These are phyloP conservation scores for Fusarium proliferatum DNA, from an alignment of 2,329 filamentous ascomycete genomes.

Conservation along the genomic window DNA sequence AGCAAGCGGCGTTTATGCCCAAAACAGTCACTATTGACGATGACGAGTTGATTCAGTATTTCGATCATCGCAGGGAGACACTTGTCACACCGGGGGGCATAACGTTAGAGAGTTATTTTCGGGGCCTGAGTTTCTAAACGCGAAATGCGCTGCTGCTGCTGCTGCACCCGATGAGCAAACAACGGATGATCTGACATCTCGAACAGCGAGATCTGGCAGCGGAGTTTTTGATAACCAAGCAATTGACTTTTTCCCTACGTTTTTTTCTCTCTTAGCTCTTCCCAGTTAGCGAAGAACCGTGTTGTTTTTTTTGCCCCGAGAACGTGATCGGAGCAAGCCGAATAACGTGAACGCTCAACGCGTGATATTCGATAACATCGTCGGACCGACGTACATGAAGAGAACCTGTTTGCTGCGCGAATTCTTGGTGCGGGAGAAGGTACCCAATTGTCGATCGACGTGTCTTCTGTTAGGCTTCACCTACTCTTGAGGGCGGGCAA, in stretches of 20 bases:
- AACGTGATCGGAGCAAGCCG: conserved; percentile 23
- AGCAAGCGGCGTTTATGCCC: conserved; percentile 11
- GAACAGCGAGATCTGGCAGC: neutral
- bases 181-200: conserved; percentile 1
- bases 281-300: neutral
- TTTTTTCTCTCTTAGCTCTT: neutral
- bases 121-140: conserved; percentile 5
- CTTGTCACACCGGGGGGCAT: neutral
- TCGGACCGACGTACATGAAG: conserved; percentile 15
- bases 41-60: neutral
- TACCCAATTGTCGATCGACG: conserved; percentile 15
- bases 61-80: neutral
- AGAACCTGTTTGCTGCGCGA: conserved; percentile 3
- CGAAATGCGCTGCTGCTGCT: conserved; percentile 6
- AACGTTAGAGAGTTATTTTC: neutral
- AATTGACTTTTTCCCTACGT: neutral
- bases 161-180: conserved; percentile 14
- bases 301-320: neutral
- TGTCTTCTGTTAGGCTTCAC: conserved; percentile 18
- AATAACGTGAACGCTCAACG: neutral
- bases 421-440: neutral
- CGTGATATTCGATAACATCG: conserved; percentile 15
- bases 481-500: neutral
- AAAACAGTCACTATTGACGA: conserved; percentile 24
- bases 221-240: neutral